These are phyloP conservation scores for Schoenoplectus tabernaemontani DNA, from an alignment of 202 grass and related monocot genomes.

Conservation along the genomic window DNA sequence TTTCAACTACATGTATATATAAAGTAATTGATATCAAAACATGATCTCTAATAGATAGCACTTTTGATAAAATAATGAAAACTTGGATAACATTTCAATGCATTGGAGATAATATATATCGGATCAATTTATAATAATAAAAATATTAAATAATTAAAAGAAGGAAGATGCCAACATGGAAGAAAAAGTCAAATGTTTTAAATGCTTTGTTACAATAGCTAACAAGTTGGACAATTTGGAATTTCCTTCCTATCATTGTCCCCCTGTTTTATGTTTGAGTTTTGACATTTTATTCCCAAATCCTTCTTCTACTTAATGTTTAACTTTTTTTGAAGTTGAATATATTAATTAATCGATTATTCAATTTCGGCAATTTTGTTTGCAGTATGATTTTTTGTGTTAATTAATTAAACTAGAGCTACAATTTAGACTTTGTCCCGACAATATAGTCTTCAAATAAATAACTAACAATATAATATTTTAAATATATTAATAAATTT, in stretches of 20 bases:
- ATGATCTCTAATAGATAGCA: neutral
- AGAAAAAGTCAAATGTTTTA: slow-evolving; percentile 19
- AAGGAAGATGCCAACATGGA: slow-evolving; percentile 14
- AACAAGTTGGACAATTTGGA: slow-evolving; percentile 13
- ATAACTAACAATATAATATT: too few relatives aligned
- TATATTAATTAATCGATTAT: too few relatives aligned
- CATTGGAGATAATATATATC: neutral
- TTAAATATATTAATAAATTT: too few relatives aligned
- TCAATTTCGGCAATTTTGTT: neutral
- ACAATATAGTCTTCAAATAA: too few relatives aligned
- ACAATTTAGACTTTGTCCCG: too few relatives aligned
- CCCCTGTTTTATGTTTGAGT: slow-evolving; percentile 10
- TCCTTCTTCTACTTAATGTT: neutral
- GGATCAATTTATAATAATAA: neutral
- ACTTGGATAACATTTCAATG: neutral
- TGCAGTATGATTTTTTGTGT: neutral
- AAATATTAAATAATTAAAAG: neutral
- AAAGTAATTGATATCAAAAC: neutral
- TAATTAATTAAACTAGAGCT: neutral
- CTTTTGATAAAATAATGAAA: neutral
- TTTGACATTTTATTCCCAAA: neutral
- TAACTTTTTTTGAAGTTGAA: neutral
- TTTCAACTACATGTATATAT: neutral
- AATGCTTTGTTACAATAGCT: slow-evolving; percentile 11
- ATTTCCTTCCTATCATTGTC: neutral